Evolutionary conservation across 2,329 filamentous ascomycete species (phyloP).

Genomic region (Ilyonectria mors-panacis): DNA sequence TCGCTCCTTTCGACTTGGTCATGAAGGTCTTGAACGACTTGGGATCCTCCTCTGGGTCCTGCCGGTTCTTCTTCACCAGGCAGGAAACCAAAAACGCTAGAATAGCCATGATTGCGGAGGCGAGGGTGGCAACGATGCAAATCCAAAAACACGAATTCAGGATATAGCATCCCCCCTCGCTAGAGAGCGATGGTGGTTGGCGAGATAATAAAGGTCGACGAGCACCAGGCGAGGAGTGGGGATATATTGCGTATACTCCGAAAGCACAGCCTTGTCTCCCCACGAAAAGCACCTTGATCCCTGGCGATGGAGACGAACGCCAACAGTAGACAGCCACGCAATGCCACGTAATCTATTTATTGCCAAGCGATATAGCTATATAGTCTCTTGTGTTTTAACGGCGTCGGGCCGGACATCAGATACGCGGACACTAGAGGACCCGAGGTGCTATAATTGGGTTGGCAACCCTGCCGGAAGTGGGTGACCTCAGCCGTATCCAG

Average conservation of each 20-base stretch:
- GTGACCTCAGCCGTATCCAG: slow-evolving; percentile 19
- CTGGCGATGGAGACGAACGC: slow-evolving; percentile 29
- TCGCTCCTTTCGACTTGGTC: slow-evolving; percentile 32
- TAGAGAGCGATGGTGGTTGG: slow-evolving; percentile 6
- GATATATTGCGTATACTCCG: slow-evolving; percentile 34
- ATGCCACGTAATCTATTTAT: slow-evolving; percentile 41
- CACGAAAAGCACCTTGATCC: slow-evolving; percentile 35
- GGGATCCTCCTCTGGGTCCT: slow-evolving; percentile 25
- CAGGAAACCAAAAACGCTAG: slow-evolving; percentile 44
- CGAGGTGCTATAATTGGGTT: slow-evolving; percentile 43
- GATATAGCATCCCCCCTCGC: slow-evolving; percentile 5
- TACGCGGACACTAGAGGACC: slow-evolving; percentile 25
- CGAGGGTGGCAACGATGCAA: slow-evolving; percentile 12
- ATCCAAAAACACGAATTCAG: slow-evolving; percentile 11
- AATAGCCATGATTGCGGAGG: slow-evolving; percentile 38
- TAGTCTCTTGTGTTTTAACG: slow-evolving; percentile 24
- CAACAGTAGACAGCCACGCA: slow-evolving; percentile 40
- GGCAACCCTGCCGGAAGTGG: slow-evolving; percentile 14
- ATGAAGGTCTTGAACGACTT: slow-evolving; percentile 35
- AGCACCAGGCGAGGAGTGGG: slow-evolving; percentile 22
- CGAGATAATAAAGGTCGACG: slow-evolving; percentile 10
- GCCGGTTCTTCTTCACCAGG: slow-evolving; percentile 37
- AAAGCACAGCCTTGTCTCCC: slow-evolving; percentile 33
- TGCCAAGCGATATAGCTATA: slow-evolving; percentile 26
- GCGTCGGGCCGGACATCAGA: slow-evolving; percentile 27